Percentiles rank a stretch among this genome's conserved stretches.
These are phyloP conservation scores for Synchytrium microbalum DNA, from an alignment of 371 early-diverging fungal species.

Conservation along the genomic window DNA sequence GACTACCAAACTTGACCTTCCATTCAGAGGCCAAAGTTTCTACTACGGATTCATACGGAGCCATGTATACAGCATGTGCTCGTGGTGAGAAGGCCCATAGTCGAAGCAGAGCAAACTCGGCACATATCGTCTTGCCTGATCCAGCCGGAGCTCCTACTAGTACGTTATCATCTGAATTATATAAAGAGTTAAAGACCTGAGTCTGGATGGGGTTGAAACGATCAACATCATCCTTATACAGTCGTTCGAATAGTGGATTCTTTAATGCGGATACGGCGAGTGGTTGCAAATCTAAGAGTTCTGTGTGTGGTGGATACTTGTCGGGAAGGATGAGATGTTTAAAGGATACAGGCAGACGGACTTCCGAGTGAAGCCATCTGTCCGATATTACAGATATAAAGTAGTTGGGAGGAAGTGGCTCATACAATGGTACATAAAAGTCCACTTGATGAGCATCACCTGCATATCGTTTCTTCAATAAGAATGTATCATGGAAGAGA, in stretches of 20 bases:
- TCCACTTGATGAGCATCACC: constrained; percentile 44
- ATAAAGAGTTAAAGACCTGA: constrained; percentile 86
- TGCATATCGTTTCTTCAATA: constrained; percentile 55
- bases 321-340: constrained; percentile 85
- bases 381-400: constrained; percentile 87
- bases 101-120: constrained; percentile 88
- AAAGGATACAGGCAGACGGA: constrained; percentile 86
- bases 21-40: constrained; percentile 71
- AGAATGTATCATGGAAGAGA: constrained; percentile 78
- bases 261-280: constrained; percentile 72
- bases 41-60: constrained; percentile 84
- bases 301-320: constrained; percentile 88
- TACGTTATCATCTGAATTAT: constrained; percentile 81
- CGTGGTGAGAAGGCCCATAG: constrained; percentile 59
- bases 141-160: constrained; percentile 97
- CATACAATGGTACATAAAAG: constrained; percentile 90
- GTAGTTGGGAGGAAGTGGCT: constrained; percentile 93
- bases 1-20: constrained; percentile 56
- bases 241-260: constrained; percentile 57
- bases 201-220: constrained; percentile 96
- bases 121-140: constrained; percentile 94
- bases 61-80: constrained; percentile 83
- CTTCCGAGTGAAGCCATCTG: constrained; percentile 89
- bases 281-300: constrained; percentile 87
- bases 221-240: constrained; percentile 41